Evolutionary conservation across 2,329 filamentous ascomycete species (phyloP).

Genomic region (Penicillium fuscoglaucum): DNA sequence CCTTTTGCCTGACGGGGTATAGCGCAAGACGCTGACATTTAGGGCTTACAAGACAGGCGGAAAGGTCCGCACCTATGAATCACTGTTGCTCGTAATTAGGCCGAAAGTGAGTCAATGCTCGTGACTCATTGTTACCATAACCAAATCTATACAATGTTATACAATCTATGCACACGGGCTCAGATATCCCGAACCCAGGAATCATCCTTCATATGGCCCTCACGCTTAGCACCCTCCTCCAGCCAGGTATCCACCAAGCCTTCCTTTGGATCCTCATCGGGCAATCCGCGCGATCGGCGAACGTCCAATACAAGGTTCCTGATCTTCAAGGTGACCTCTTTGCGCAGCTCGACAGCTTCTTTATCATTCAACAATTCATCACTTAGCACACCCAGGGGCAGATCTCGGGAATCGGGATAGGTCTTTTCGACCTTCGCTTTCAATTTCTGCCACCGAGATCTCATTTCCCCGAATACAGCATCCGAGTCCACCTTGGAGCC

Average conservation of each 20-base stretch:
- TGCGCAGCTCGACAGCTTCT: conserved; percentile 75
- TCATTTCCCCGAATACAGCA: conserved; percentile 72
- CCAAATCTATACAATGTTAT: conserved; percentile 16
- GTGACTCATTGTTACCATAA: conserved; percentile 1
- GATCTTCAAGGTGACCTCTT: conserved; percentile 76
- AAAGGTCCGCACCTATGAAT: neutral
- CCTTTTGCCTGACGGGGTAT: neutral
- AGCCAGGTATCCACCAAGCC: conserved; percentile 81
- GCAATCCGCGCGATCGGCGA: conserved; percentile 67
- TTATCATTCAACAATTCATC: conserved; percentile 65
- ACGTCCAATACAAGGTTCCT: conserved; percentile 79
- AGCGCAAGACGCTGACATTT: neutral
- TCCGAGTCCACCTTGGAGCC: conserved; percentile 76
- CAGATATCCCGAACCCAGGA: conserved; percentile 61
- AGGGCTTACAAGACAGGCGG: neutral
- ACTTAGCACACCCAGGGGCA: conserved; percentile 57
- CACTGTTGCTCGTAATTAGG: neutral
- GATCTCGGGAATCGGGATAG: conserved; percentile 36
- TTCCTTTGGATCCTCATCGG: conserved; percentile 76
- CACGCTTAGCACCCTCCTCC: conserved; percentile 53
- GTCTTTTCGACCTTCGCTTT: conserved; percentile 54
- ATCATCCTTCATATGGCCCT: conserved; percentile 61
- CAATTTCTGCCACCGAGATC: conserved; percentile 71
- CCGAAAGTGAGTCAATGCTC: neutral
- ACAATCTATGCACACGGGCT: conserved; percentile 24